Base-by-base conservation (phyloP, 2,329 filamentous ascomycete genomes). In the Aspergillus fijiensis region DNA sequence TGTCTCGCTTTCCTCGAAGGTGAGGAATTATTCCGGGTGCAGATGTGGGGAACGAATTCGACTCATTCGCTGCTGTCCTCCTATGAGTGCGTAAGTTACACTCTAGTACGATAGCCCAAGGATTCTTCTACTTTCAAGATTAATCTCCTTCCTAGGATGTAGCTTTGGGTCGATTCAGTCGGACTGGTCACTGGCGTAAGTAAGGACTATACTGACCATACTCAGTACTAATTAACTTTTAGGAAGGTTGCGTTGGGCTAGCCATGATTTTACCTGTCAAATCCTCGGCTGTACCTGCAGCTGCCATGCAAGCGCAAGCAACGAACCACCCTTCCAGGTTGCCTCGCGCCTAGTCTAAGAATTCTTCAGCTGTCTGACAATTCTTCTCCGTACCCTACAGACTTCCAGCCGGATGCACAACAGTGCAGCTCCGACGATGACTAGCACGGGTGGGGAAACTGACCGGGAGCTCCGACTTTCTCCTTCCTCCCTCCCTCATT, bases 241-340 rank as follows among this genome's bases (percentile, higher is more conserved):
- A 19, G 52, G n/a, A 7, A 48, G 35, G 25, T 45, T 45, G 39
- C 39, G 39, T 23, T 16, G 25, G 42, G 23, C 53, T 55, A 55
- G 53, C 42, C 27, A 55, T 47, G 23, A 35, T 29, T 35, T 31
- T 35, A 49, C 45, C 53, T 55, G 53, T 49, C 53, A 55, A 31
- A 47, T 47, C 45, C 45, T 39, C 61, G 61, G 59, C 59, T 58
- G 63, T 65, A 65, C 63, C 63, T 65, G 63, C 63, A 65, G 63
- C 61, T 55, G 59, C 57, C 59, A 61, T 63, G 63, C 61, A 62
- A 54, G 58, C 55, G 50, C 58, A 45, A 55, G 27, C 42, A 47
- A 21, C 31, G 42, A 14, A 55, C 42, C 25, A 47, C 53, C 42
- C 14, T 33, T 31, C 51, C n/a, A 47, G 27, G 42, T 33, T 42